These are phyloP conservation scores for apple (Malus domestica) DNA, from an alignment of 306 rosid genomes.

Conservation along the genomic window DNA sequence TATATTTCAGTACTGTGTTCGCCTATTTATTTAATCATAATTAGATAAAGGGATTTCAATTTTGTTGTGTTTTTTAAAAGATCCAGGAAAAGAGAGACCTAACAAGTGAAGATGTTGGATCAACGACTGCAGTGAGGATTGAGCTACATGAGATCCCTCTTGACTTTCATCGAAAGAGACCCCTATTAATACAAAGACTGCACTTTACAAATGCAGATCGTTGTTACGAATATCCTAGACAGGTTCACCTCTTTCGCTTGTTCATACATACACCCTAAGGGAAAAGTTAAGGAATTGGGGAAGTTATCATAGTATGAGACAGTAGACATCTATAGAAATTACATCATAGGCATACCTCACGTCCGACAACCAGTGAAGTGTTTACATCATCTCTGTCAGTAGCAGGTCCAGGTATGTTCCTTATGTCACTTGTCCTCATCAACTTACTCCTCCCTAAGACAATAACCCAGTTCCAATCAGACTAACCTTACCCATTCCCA, in stretches of 20 bases:
- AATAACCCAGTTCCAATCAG: neutral
- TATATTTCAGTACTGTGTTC: neutral
- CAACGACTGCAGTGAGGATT: neutral
- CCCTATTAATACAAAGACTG: neutral
- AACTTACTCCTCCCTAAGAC: conserved; percentile 30
- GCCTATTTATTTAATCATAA: neutral
- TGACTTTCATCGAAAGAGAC: neutral
- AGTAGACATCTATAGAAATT: neutral
- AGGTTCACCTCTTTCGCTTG: neutral
- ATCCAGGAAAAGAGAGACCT: neutral
- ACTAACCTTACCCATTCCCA: neutral
- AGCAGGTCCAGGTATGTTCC: conserved; percentile 95
- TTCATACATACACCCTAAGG: neutral
- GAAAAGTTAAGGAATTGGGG: neutral
- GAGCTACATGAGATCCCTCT: neutral
- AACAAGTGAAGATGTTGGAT: neutral
- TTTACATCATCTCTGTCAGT: conserved; percentile 85
- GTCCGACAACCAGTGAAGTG: conserved; percentile 88
- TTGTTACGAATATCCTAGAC: neutral
- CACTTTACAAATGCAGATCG: neutral
- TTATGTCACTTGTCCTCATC: conserved; percentile 65
- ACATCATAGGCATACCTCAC: conserved; percentile 55
- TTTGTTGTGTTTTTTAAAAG: neutral
- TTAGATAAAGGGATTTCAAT: neutral
- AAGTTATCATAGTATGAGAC: neutral